phyloP scores from a whole-genome alignment of 768 basidiomycete species.

The Leccinellum luteum region DNA sequence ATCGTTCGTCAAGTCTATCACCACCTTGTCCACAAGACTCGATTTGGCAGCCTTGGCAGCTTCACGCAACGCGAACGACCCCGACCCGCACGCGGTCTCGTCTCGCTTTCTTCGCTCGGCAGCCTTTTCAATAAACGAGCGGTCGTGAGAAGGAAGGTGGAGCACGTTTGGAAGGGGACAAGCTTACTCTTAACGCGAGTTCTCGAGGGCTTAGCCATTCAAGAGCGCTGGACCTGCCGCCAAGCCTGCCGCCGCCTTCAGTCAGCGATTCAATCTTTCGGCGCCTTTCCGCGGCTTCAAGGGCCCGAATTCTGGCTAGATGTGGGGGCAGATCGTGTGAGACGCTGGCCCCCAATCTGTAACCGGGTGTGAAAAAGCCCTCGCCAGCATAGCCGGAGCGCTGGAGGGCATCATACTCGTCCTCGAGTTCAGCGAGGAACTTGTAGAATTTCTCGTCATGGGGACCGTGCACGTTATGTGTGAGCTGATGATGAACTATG shows the following conservation, averaged over 20 bases:
- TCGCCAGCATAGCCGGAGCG: constrained; percentile 86
- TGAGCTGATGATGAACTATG: constrained; percentile 50
- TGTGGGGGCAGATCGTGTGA: constrained; percentile 69
- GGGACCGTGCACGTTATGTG: constrained; percentile 85
- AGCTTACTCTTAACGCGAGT: constrained; percentile 53
- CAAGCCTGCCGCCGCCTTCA: constrained; percentile 58
- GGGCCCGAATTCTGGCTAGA: constrained; percentile 61
- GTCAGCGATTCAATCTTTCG: constrained; percentile 42
- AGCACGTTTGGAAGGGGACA: constrained; percentile 40
- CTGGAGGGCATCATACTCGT: constrained; percentile 80
- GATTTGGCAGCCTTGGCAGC: constrained; percentile 67
- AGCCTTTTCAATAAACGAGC: constrained; percentile 49
- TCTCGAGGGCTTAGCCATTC: constrained; percentile 60
- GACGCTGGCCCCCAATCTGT: constrained; percentile 60
- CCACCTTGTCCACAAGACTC: constrained; percentile 55
- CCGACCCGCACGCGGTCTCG: constrained; percentile 71
- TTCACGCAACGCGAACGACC: constrained; percentile 52
- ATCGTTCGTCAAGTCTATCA: constrained; percentile 54
- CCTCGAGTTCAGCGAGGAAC: constrained; percentile 66
- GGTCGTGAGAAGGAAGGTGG: constrained; percentile 1
- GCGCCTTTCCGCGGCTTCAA: constrained; percentile 81
- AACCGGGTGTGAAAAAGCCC: constrained; percentile 82
- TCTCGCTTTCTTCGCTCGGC: constrained; percentile 78
- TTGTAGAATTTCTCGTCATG: constrained; percentile 87
- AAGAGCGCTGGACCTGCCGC: constrained; percentile 43